Conservation (phyloP, 2,329 filamentous ascomycete genomes). For the Colletotrichum paranaense region DNA sequence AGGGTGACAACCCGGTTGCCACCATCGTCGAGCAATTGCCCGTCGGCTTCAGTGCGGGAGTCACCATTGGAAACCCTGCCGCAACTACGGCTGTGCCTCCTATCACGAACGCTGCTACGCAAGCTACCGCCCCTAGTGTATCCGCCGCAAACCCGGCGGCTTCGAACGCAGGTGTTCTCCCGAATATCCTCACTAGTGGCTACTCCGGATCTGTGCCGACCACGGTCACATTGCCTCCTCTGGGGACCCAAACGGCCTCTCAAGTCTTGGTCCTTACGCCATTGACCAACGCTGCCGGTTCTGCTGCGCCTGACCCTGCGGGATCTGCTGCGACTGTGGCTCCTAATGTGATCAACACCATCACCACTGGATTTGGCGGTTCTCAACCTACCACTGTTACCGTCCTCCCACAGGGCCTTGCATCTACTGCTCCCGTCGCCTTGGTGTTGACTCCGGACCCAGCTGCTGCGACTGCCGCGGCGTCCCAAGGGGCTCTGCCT, state of each 20-base stretch:
- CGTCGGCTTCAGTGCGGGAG: neutral
- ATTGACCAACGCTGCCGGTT: neutral
- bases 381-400: conserved; percentile 8
- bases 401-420: neutral
- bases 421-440: neutral
- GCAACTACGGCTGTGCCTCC: conserved; percentile 1
- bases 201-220: conserved; percentile 16
- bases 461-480: neutral
- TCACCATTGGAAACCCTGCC: neutral
- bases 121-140: neutral
- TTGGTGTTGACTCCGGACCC: conserved; percentile 19
- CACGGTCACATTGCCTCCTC: conserved; percentile 14
- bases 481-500: neutral
- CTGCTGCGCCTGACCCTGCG: neutral
- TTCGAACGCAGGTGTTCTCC: neutral
- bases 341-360: neutral
- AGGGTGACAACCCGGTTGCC: neutral
- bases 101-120: neutral
- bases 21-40: conserved; percentile 29
- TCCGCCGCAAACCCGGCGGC: conserved; percentile 1
- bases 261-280: conserved; percentile 20
- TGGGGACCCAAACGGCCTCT: neutral
- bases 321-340: neutral
- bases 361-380: conserved; percentile 6
- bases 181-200: conserved; percentile 7